These are phyloP conservation scores for Russula sp. DNA, from an alignment of 768 basidiomycete genomes.

Conservation along the genomic window DNA sequence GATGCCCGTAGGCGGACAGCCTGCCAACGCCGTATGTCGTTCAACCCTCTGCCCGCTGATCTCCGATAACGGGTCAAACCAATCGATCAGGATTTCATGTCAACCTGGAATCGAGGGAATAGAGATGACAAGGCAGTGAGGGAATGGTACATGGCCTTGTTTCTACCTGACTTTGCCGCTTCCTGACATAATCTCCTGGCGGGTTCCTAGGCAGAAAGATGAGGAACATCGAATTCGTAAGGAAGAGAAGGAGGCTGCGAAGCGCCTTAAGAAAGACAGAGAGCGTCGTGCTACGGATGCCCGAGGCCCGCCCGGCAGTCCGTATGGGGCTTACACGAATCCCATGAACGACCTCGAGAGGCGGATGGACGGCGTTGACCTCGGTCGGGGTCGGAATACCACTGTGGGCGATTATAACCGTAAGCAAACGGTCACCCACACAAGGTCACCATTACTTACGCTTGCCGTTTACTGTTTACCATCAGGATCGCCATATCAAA, in stretches of 20 bases:
- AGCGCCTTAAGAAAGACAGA: conserved; percentile 43
- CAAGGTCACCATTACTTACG: conserved; percentile 32
- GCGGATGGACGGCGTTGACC: conserved; percentile 35
- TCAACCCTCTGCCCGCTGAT: conserved; percentile 14
- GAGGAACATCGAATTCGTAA: conserved; percentile 54
- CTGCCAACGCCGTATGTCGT: conserved; percentile 51
- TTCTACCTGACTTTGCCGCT: background rate
- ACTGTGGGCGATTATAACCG: conserved; percentile 25
- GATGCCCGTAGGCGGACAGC: conserved; percentile 57
- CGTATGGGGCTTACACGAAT: conserved; percentile 32
- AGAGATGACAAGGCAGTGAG: conserved; percentile 30
- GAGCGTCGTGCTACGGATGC: conserved; percentile 53
- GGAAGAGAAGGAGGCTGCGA: conserved; percentile 46
- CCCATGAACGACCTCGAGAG: conserved; percentile 41
- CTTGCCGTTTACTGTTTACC: conserved; percentile 15
- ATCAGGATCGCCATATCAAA: conserved; percentile 30
- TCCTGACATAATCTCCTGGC: conserved; percentile 9
- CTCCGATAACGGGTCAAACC: conserved; percentile 9
- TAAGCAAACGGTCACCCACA: conserved; percentile 26
- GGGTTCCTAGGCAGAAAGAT: conserved; percentile 38
- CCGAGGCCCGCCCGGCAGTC: conserved; percentile 8
- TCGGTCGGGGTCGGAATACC: conserved; percentile 4
- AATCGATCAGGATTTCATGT: conserved; percentile 52
- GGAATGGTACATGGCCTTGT: conserved; percentile 26
- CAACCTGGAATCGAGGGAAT: conserved; percentile 50